Evolutionary conservation across 768 basidiomycete genomes (phyloP), one percentile per base, ranked within the genome.

Genomic region (Strobilomyces confusus): DNA sequence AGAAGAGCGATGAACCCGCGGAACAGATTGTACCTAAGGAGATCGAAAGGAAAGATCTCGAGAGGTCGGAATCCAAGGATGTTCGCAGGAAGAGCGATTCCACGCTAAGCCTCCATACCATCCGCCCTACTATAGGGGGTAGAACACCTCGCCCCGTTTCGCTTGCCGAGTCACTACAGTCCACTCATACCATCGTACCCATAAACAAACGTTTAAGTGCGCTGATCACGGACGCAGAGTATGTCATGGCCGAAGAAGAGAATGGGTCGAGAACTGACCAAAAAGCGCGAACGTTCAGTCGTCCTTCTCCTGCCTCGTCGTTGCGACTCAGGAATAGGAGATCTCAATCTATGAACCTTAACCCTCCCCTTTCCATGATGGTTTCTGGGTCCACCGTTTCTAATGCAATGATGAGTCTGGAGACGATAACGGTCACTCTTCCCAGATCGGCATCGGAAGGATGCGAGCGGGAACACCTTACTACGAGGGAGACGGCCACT

Each of bases 1-100:
- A 72, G 41, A 73, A 62, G 57, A 69, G 65, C 22, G 75, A 74
- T 55, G 74, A 75, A 54, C 58, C 58, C 56, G 58, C 41, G 51
- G 68, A 65, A 17, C 59, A 56, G 29, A 13, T 53, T 3, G 47
- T 50, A 49, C 52, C 49, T 30, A 65, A 63, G 55, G 66, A 63
- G 57, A 65, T 55, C 32, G 63, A 62, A 42, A 58, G 55, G 59
- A 73, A 61, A 45, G 70, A 72, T 26, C 51, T 58, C 25, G 71
- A 69, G 42, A 60, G 71, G 64, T 61, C 55, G 40, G 77, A 80
- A 43, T 66, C 66, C 62, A 90, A 86, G 72, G 89, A 91, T 57
- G 75, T 77, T 30, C 87, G 88, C 85, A 74, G 89, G 62, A 88
- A 87, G 71, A 89, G 88, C 60, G 89, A 92, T 68, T 84, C 89